Conservation (phyloP, 2,329 filamentous ascomycete species). For the Colletotrichum sp. region DNA sequence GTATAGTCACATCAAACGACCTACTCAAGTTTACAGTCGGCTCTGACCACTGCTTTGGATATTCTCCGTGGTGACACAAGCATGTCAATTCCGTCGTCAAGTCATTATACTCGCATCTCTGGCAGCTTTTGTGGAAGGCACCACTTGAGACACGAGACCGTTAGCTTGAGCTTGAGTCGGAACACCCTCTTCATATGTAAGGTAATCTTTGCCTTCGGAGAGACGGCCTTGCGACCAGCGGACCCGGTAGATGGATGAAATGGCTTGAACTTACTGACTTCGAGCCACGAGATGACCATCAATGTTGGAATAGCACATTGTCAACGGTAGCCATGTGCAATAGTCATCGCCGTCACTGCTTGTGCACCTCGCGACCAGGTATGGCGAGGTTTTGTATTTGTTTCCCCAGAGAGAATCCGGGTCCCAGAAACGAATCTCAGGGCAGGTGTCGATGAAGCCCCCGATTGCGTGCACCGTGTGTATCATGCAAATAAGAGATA, state of each 20-base stretch:
- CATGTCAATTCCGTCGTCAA: not conserved
- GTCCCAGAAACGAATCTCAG: not conserved
- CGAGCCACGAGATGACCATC: not conserved
- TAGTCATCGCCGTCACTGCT: not conserved
- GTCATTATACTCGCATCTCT: not conserved
- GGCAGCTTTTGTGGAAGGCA: not conserved
- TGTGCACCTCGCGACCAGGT: not conserved
- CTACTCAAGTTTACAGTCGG: not conserved
- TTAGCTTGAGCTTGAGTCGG: not conserved
- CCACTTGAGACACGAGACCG: not conserved
- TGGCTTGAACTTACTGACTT: not conserved
- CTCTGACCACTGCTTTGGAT: not conserved
- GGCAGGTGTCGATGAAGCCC: not conserved
- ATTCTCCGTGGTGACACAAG: not conserved
- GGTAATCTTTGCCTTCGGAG: not conserved
- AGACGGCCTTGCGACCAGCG: not conserved
- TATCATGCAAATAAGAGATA: not conserved
- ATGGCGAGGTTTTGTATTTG: not conserved
- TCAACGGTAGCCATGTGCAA: not conserved
- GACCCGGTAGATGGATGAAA: not conserved
- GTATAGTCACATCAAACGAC: fast-evolving
- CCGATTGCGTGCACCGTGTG: not conserved
- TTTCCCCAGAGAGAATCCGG: not conserved
- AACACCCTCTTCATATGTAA: not conserved
- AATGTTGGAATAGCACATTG: not conserved